Conservation (phyloP, 352 stramenopile genomes). For the Globisporangium carolinianum region DNA sequence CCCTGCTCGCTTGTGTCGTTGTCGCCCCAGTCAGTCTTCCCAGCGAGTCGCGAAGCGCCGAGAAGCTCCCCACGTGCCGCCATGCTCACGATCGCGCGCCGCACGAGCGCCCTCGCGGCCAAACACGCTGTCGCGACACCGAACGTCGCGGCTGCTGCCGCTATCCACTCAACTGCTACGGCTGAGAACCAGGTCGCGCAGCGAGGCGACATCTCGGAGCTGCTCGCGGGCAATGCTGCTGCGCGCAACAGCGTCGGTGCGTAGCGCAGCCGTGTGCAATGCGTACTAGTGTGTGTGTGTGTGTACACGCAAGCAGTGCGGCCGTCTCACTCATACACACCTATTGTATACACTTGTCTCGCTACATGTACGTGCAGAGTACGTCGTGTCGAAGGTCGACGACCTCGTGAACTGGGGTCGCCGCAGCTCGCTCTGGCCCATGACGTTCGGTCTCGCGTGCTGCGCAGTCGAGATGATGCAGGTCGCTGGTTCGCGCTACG, state of each 20-base stretch:
- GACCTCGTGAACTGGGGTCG: slow-evolving; percentile 99
- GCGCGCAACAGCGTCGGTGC: slow-evolving; percentile 76
- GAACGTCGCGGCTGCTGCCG: slow-evolving; percentile 17
- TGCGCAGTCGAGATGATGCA: slow-evolving; percentile 99
- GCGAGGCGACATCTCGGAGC: slow-evolving; percentile 64
- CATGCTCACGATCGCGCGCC: slow-evolving; percentile 36
- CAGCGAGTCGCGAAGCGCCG: too few species aligned
- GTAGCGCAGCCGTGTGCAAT: slow-evolving; percentile 6
- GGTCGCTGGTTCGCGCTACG: slow-evolving; percentile 84
- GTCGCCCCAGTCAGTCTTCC: slow-evolving; percentile 4
- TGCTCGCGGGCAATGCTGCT: slow-evolving; percentile 56
- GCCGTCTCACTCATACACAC: not conserved
- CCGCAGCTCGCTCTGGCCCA: slow-evolving; percentile 96
- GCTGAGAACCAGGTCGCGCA: slow-evolving; percentile 28
- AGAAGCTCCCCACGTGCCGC: too few species aligned
- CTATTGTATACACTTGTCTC: not conserved
- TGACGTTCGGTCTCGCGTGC: slow-evolving; percentile 99
- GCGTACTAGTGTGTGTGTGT: not conserved
- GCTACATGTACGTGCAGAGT: slow-evolving; percentile 69
- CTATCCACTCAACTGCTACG: slow-evolving; percentile 21
- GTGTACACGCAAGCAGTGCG: too few species aligned
- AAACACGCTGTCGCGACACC: slow-evolving; percentile 9
- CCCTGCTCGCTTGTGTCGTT: slow-evolving; percentile 1
- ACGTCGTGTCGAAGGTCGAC: slow-evolving; percentile 96
- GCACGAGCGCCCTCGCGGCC: slow-evolving; percentile 22